Evolutionary conservation across 2,329 filamentous ascomycete species (phyloP).

Genomic region (Colletotrichum tofieldiae): DNA sequence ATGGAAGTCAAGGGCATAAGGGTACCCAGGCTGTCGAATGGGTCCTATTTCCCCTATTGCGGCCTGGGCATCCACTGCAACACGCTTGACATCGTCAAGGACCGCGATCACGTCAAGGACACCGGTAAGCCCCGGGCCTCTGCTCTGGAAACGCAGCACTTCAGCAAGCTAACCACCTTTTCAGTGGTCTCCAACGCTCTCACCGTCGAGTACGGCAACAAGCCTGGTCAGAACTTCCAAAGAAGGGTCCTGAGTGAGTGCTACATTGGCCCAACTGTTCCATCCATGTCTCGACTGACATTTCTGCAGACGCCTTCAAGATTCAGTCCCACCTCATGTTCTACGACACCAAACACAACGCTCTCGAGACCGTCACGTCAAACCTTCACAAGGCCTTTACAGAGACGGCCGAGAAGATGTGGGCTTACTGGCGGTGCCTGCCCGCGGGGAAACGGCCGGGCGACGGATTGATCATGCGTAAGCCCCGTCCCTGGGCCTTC

Average conservation of each 20-base stretch:
- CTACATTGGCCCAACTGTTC: not conserved
- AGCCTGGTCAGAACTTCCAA: slow-evolving; percentile 84
- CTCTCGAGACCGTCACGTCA: slow-evolving; percentile 74
- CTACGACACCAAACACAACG: slow-evolving; percentile 86
- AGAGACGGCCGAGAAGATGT: slow-evolving; percentile 85
- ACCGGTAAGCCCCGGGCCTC: slow-evolving; percentile 61
- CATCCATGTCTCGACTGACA: slow-evolving; percentile 25
- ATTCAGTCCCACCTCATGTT: slow-evolving; percentile 89
- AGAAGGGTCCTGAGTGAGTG: slow-evolving; percentile 80
- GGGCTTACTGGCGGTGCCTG: slow-evolving; percentile 74
- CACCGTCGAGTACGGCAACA: slow-evolving; percentile 82
- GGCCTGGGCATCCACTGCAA: slow-evolving; percentile 82
- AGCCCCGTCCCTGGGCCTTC: not conserved
- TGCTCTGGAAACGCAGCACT: not conserved
- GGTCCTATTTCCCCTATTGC: slow-evolving; percentile 85
- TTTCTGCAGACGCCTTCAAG: slow-evolving; percentile 76
- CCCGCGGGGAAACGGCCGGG: slow-evolving; percentile 69
- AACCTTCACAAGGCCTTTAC: slow-evolving; percentile 83
- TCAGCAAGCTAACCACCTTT: slow-evolving; percentile 28
- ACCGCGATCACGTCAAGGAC: slow-evolving; percentile 68
- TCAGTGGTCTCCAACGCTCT: slow-evolving; percentile 77
- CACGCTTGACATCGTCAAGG: slow-evolving; percentile 82
- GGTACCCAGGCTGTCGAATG: slow-evolving; percentile 63
- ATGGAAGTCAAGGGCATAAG: slow-evolving; percentile 67
- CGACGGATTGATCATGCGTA: slow-evolving; percentile 74